Evolutionary conservation across 164 flowering plant genomes (phyloP), one percentile per base, ranked within the genome.

Genomic region (Echeveria elegans): DNA sequence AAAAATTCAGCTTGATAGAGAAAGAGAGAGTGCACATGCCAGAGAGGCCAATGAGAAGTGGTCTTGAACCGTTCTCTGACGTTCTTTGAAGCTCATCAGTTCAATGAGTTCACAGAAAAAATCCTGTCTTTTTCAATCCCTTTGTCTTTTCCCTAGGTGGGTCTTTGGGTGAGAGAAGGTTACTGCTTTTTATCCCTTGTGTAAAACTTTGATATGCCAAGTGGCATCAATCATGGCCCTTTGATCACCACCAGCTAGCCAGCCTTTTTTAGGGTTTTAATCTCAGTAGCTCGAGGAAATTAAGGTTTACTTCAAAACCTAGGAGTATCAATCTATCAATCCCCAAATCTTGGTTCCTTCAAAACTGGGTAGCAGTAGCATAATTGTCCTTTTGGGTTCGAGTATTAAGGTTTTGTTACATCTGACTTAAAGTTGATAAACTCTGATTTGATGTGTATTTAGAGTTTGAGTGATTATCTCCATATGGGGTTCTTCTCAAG

Each of bases 211-310:
- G 41, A 36, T 40, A 3, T 63, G 66, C 41, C 66, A 63, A 23
- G 47, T 63, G 47, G 41, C 66, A 19, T 36, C n/a, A n/a, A 63
- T 23, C 66, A 7, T 40, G 45, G 45, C 66, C 66, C 66, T 18
- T 34, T 34, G 23, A 63, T 34, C 41, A 36, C 24, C 45, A 28
- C 48, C 18, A 21, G 48, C 50, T 52, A 64, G 16, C n/a, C n/a
- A n/a, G 23, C 50, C 16, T 41, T 32, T 26, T 45, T 30, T 43
- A 38, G 52, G 67, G 32, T 38, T 45, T 38, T 34, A 65, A 45
- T 41, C 67, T 36, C 36, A 34, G 37, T 65, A 40, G 56, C 67
- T 65, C 67, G 67, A 65, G 67, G 31, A 65, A 28, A 65, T 65
- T 65, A 65, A 65, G 67, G 67, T 65, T 65, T 34, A n/a, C n/a